phyloP scores from a whole-genome alignment of 2,329 filamentous ascomycete species.

The Diaporthe longicolla region DNA sequence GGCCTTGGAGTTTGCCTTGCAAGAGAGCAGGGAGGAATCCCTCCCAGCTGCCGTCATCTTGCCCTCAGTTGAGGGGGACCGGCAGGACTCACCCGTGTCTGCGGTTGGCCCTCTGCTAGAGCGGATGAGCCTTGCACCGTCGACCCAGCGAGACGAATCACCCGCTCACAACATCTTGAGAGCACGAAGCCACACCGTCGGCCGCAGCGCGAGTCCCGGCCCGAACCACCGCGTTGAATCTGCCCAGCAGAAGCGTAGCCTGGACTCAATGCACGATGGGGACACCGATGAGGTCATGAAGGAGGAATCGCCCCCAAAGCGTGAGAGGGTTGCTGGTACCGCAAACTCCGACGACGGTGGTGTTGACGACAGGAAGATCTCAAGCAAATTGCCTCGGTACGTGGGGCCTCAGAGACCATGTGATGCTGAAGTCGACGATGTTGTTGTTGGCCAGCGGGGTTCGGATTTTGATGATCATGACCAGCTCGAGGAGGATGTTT shows the following conservation, averaged over 20 bases:
- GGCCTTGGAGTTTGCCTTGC: constrained; percentile 14
- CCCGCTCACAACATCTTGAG: not conserved
- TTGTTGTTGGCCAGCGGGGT: not conserved
- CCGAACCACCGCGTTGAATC: not conserved
- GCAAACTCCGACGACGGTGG: too few species aligned
- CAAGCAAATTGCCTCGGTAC: not conserved
- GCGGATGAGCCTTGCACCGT: constrained; percentile 25
- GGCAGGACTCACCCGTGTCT: not conserved
- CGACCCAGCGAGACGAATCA: too few species aligned
- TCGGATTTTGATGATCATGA: not conserved
- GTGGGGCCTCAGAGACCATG: not conserved
- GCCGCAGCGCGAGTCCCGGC: not conserved
- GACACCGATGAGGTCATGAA: not conserved
- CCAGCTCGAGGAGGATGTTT: not conserved
- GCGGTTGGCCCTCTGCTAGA: not conserved
- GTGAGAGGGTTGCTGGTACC: not conserved
- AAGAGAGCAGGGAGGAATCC: not conserved
- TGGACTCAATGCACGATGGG: constrained; percentile 22
- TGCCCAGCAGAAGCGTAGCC: not conserved
- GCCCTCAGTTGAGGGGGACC: constrained; percentile 2
- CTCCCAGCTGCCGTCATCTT: not conserved
- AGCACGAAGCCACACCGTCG: constrained; percentile 2
- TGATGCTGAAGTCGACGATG: not conserved
- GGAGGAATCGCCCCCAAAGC: constrained; percentile 21
- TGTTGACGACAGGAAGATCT: not conserved